Evolutionary conservation across 306 rosid genomes (phyloP).

Genomic region (Purshia tridentata): DNA sequence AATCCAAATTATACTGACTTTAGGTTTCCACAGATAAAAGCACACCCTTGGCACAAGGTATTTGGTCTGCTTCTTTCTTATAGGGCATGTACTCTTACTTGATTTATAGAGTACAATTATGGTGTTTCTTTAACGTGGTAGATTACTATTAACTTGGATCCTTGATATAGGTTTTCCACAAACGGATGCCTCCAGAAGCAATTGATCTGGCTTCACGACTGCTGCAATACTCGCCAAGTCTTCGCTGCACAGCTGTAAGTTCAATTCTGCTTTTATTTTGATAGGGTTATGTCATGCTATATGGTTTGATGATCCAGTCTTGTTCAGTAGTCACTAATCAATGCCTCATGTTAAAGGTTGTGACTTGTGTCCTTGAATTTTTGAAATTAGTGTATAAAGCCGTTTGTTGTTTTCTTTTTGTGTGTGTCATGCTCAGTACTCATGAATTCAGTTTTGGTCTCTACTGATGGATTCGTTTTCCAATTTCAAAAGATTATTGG

Average conservation of each 20-base stretch:
- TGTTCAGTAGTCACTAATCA: background rate
- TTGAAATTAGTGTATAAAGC: background rate
- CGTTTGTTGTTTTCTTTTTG: background rate
- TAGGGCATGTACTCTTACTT: background rate
- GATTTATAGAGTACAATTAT: background rate
- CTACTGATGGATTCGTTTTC: background rate
- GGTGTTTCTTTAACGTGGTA: background rate
- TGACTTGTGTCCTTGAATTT: background rate
- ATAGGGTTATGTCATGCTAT: background rate
- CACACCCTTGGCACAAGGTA: slow-evolving; percentile 99
- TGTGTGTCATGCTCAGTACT: background rate
- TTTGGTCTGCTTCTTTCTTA: slow-evolving; percentile 23
- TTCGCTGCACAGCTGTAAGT: slow-evolving; percentile 94
- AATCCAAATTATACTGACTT: slow-evolving; percentile 93
- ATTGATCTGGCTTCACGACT: slow-evolving; percentile 91
- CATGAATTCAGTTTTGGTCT: background rate
- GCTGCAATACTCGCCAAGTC: slow-evolving; percentile 92
- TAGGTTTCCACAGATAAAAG: slow-evolving; percentile 90
- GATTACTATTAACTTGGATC: background rate
- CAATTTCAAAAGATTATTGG: background rate
- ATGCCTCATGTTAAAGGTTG: background rate
- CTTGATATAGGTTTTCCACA: slow-evolving; percentile 74
- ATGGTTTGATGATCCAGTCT: background rate
- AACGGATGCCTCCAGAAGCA: slow-evolving; percentile 97
- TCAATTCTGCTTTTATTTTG: slow-evolving; percentile 8